These are phyloP conservation scores for Pistacia integerrima DNA, from an alignment of 345 rosid species.

Conservation along the genomic window DNA sequence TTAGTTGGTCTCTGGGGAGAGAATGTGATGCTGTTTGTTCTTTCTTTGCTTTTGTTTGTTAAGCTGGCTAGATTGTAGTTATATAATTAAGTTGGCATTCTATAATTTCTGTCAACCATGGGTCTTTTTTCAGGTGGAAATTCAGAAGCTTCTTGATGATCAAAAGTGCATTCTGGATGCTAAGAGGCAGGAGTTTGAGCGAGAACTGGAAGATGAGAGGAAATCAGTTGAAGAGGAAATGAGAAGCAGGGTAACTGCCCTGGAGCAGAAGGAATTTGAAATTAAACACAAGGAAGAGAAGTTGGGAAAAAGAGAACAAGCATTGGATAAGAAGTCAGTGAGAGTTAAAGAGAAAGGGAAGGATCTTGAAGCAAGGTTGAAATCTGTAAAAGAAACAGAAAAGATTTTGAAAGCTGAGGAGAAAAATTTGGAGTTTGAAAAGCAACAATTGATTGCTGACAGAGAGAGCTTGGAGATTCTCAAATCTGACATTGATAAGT, in stretches of 20 bases:
- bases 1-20: neutral
- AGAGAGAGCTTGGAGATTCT: slow-evolving; percentile 52
- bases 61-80: neutral
- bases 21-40: neutral
- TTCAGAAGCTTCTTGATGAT: slow-evolving; percentile 68
- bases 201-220: slow-evolving; percentile 57
- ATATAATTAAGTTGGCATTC: neutral
- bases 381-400: slow-evolving; percentile 60
- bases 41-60: neutral
- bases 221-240: slow-evolving; percentile 62
- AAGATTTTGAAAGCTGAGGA: slow-evolving; percentile 58
- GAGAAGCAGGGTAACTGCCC: slow-evolving; percentile 43
- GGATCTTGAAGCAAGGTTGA: slow-evolving; percentile 59
- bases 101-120: slow-evolving; percentile 2
- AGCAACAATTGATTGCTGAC: slow-evolving; percentile 48
- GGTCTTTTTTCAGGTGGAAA: slow-evolving; percentile 52
- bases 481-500: slow-evolving; percentile 65
- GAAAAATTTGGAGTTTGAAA: slow-evolving; percentile 60
- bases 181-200: slow-evolving; percentile 56
- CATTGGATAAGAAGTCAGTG: slow-evolving; percentile 51
- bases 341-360: slow-evolving; percentile 73
- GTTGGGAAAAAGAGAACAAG: slow-evolving; percentile 57
- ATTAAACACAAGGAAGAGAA: slow-evolving; percentile 55
- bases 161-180: slow-evolving; percentile 53
- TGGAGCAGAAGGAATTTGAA: slow-evolving; percentile 54